Evolutionary conservation across 2,329 filamentous ascomycete species (phyloP), one percentile per base, ranked within the genome.

Genomic region (Diaporthe eres): DNA sequence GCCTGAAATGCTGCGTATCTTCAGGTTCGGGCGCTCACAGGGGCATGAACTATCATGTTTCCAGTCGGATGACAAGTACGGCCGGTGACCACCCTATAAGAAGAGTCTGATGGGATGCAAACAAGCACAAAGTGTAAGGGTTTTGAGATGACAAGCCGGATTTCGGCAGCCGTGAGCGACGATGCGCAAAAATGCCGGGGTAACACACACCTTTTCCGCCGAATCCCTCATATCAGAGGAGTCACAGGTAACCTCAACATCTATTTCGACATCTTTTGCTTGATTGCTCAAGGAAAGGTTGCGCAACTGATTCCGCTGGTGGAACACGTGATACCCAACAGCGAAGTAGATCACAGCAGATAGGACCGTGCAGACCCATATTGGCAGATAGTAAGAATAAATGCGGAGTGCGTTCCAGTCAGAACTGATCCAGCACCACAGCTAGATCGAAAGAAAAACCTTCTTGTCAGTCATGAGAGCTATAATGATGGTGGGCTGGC

Each of bases 401-500:
- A 92, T 91, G 44, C 90, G 89, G 19, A 92, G 84, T 55, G 86
- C 84, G 77, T 89, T 89, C 88, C 88, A 91, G 47, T 85, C 83
- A 47, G 84, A 83, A 75, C 86, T 87, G 60, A 92, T 90, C 90
- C 90, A 92, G 81, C 90, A 92, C 90, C 90, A 92, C 31, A 92
- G 87, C 90, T 91, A 65, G 19, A 8, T 17, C 12, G 19, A 9
- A 22, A 17, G 10, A 22, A 17, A 39, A 71, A 17, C 2, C 15
- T 25, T 0, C 1, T 34, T 51, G 31, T 68, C 65, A 37, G 47
- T 42, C 49, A n/a, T 42, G 6, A 12, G 57, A 51, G 3, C 34
- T 25, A 10, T 3, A 53, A 31, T 31, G 25, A 22, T 13, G 37
- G 28, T 28, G 25, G 9, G 12, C 17, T 31, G 53, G 25, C 13